These are phyloP conservation scores for Triticum dicoccoides DNA, from an alignment of 176 grass and related monocot genomes.

Conservation along the genomic window DNA sequence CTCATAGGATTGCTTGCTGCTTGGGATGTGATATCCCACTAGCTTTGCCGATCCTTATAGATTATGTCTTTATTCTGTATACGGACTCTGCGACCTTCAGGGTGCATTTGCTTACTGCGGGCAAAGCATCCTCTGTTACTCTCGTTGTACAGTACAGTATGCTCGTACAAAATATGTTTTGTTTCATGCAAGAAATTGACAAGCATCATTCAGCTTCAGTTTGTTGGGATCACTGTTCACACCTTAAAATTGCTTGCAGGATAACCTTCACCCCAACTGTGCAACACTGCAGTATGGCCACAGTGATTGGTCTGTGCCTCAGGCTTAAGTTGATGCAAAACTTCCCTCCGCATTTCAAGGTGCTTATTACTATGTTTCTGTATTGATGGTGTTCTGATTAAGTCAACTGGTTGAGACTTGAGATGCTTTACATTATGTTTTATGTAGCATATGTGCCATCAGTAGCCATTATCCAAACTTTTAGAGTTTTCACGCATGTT, in stretches of 20 bases:
- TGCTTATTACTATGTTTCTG: conserved; percentile 25
- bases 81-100: not conserved
- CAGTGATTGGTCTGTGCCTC: conserved; percentile 89
- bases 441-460: not conserved
- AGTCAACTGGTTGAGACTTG: not conserved
- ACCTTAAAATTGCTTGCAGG: conserved; percentile 48
- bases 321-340: conserved; percentile 93
- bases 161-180: not conserved
- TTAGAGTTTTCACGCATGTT: not conserved
- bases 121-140: not conserved
- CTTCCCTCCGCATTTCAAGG: conserved; percentile 94
- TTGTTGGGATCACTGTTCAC: not conserved
- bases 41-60: not conserved
- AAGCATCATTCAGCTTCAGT: not conserved
- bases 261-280: conserved; percentile 99
- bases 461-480: not conserved
- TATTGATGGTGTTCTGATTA: not conserved
- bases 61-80: not conserved
- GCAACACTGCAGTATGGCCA: conserved; percentile 94
- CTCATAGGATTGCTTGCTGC: not conserved
- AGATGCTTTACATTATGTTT: not conserved
- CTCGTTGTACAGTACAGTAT: not conserved
- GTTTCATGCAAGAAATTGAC: not conserved
- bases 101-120: not conserved
- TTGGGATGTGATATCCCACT: not conserved